A percentile compares a stretch with the other conserved stretches of the same genome.
Evolutionary conservation across 2,329 filamentous ascomycete species (phyloP).

Genomic region (Botrytis hyacinthi): DNA sequence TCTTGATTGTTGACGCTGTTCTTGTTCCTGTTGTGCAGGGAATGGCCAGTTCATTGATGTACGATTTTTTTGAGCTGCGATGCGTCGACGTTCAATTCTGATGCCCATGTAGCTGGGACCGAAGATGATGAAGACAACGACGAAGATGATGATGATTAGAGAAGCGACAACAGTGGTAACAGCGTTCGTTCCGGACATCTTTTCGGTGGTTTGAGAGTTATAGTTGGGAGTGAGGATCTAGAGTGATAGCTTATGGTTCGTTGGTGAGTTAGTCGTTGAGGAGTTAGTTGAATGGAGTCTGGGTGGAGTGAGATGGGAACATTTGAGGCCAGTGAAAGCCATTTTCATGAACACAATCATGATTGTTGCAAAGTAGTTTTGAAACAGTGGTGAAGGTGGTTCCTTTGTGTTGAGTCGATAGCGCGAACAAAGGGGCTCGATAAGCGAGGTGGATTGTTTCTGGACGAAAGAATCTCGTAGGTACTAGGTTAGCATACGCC

Average conservation of each 20-base stretch:
- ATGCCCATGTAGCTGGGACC: not conserved
- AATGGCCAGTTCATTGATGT: not conserved
- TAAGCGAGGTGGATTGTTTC: not conserved
- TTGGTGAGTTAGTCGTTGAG: not conserved
- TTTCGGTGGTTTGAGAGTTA: not conserved
- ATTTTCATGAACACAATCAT: not conserved
- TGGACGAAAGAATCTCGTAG: not conserved
- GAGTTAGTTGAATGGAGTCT: not conserved
- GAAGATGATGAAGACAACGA: not conserved
- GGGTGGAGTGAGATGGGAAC: not conserved
- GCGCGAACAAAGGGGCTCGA: not conserved
- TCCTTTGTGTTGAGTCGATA: not conserved
- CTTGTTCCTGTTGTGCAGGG: not conserved
- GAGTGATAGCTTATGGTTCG: not conserved
- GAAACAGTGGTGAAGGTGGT: too few relatives aligned
- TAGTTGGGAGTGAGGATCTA: not conserved
- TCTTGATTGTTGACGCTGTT: not conserved
- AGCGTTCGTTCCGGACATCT: not conserved
- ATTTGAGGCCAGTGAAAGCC: not conserved
- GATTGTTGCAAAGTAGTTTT: not conserved
- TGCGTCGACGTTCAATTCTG: not conserved
- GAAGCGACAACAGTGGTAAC: not conserved
- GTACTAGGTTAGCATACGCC: too few relatives aligned
- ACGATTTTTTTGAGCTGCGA: not conserved
- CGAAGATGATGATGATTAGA: not conserved